These are phyloP conservation scores for Sporothrix luriei DNA, from an alignment of 2,329 filamentous ascomycete species.

Conservation along the genomic window DNA sequence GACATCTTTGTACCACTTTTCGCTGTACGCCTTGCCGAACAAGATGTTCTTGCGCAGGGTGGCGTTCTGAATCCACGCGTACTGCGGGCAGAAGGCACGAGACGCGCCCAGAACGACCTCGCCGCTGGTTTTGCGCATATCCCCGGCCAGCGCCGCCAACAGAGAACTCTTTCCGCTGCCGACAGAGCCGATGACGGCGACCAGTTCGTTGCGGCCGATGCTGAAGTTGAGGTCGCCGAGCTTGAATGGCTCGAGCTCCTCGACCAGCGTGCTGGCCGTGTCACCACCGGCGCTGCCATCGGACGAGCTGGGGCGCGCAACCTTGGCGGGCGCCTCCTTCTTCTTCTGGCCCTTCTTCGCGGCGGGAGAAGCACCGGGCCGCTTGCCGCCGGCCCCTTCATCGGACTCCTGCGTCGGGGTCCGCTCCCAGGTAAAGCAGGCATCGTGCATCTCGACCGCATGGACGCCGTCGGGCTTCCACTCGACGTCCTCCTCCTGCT, in stretches of 20 bases:
- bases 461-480: constrained; percentile 60
- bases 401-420: constrained; percentile 59
- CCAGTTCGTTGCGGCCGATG: constrained; percentile 72
- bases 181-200: constrained; percentile 86
- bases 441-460: constrained; percentile 71
- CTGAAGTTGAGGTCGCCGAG: constrained; percentile 68
- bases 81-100: constrained; percentile 90
- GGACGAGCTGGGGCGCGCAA: constrained; percentile 17
- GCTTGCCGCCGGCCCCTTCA: constrained; percentile 48
- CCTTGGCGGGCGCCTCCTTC: constrained; percentile 22
- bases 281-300: constrained; percentile 53
- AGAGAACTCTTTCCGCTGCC: constrained; percentile 90
- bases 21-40: constrained; percentile 79
- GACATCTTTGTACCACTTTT: constrained; percentile 80
- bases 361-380: constrained; percentile 35
- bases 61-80: constrained; percentile 96
- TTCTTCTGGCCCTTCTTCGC: constrained; percentile 43
- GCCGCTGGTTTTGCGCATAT: constrained; percentile 84
- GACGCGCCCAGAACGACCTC: constrained; percentile 74
- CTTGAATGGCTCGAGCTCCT: constrained; percentile 69
- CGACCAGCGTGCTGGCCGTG: constrained; percentile 58
- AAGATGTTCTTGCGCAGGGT: constrained; percentile 85
- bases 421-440: constrained; percentile 86
- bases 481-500: constrained; percentile 71
- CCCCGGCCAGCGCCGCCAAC: constrained; percentile 83